These are phyloP conservation scores for Colletotrichum chlorophyti DNA, from an alignment of 2,329 filamentous ascomycete genomes.

Conservation along the genomic window DNA sequence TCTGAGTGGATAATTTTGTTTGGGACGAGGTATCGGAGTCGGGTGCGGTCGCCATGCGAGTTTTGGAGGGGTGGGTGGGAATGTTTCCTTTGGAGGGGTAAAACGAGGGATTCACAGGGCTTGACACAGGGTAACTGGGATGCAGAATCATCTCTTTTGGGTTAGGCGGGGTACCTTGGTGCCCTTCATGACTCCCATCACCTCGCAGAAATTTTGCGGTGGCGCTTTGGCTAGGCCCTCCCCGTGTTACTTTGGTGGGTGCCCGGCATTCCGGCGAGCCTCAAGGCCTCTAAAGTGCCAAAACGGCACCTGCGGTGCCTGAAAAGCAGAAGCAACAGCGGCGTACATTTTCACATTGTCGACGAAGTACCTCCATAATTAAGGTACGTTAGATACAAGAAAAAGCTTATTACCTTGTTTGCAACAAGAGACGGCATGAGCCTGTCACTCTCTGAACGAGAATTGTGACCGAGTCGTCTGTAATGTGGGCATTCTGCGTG, in stretches of 20 bases:
- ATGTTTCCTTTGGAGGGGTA: slow-evolving; percentile 19
- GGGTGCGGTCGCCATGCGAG: slow-evolving; percentile 26
- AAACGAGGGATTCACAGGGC: not conserved
- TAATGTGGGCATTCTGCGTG: slow-evolving; percentile 4
- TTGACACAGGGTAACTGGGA: slow-evolving; percentile 5
- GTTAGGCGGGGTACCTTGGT: slow-evolving; percentile 8
- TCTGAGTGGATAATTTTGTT: slow-evolving; percentile 30
- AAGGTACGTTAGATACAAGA: too few relatives aligned
- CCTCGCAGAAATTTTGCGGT: slow-evolving; percentile 18
- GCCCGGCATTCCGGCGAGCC: slow-evolving; percentile 14
- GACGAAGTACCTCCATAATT: not conserved
- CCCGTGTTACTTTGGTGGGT: slow-evolving; percentile 13
- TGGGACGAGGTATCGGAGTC: slow-evolving; percentile 25
- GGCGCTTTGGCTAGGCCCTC: slow-evolving; percentile 12
- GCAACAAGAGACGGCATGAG: slow-evolving; percentile 3
- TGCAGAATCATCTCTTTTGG: slow-evolving; percentile 3
- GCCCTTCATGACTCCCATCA: slow-evolving; percentile 20
- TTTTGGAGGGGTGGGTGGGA: slow-evolving; percentile 14
- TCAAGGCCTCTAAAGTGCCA: slow-evolving; percentile 4
- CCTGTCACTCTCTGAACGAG: too few relatives aligned
- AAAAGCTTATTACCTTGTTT: too few relatives aligned
- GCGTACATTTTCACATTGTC: slow-evolving; percentile 15
- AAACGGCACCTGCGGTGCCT: not conserved
- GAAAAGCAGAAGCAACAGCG: slow-evolving; percentile 13
- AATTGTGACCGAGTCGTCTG: too few relatives aligned